Evolutionary conservation across 352 stramenopile genomes (phyloP), one percentile per base, ranked within the genome.

Genomic region (Saprolegnia parasitica): DNA sequence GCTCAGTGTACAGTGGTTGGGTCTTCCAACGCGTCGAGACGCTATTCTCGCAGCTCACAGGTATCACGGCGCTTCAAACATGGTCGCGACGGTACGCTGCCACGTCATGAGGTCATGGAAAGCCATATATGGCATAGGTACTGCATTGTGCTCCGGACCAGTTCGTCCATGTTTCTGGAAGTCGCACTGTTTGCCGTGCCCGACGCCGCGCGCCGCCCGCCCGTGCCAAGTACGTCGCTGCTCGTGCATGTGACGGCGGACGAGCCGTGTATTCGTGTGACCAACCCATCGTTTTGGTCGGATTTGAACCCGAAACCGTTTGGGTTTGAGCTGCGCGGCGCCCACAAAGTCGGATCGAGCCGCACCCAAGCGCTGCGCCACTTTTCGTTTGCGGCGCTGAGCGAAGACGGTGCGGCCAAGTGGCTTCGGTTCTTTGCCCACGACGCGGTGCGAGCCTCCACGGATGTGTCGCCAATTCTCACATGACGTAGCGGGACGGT

Each of bases 11-110:
- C 68, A 76, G 71, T 42, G 73, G 75, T 11, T 76, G 65, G 70
- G 47, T 78, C 57, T 78, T 77, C 39, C 70, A 76, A 35, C 77
- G 74, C 47, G 72, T 67, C 26, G 72, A 76, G 23, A 80, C 75
- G 29, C 23, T 78, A 26, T 49, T 80, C 10, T 78, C 75, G 8
- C 55, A 52, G 16, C 65, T 77, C 11, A 73, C 73, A 5, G 73
- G 75, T 15, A 74, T 80, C 24, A 71, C 72, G 13, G 71, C 63
- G 24, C 29, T 80, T 40, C 74, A 72, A 50, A 76, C 73, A 21
- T 80, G 75, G 75, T 29, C 29, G 15, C 49, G 10, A 8, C 52
- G 52, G 52, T 58, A 58, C 39, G 15, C 8, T 13, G 16, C 32
- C 8, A 58, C 18, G 18, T 52, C 46, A 52, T 52, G 18, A 20